Percentiles rank a stretch among this genome's conserved stretches.
These are phyloP conservation scores for Acanthochlamys bracteata DNA, from an alignment of 106 monocot species.

Conservation along the genomic window DNA sequence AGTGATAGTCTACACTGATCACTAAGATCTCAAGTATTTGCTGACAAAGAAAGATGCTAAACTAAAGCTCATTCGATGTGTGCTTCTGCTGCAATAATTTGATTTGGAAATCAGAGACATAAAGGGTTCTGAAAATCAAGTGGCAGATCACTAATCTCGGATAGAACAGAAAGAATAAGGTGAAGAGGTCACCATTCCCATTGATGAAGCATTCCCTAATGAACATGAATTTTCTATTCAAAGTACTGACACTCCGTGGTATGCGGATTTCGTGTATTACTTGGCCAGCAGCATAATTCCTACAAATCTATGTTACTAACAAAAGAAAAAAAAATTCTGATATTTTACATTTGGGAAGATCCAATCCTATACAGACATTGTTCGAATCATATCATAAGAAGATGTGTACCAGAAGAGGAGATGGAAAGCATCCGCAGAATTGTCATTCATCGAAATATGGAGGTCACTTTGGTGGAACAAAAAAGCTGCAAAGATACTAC, in stretches of 20 bases:
- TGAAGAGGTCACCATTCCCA: background rate
- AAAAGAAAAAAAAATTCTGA: slow-evolving; percentile 1
- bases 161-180: background rate
- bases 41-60: background rate
- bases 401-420: slow-evolving; percentile 4
- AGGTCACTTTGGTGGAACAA: background rate
- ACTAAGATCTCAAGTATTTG: background rate
- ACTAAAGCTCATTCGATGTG: background rate
- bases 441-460: background rate
- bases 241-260: background rate
- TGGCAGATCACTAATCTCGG: slow-evolving; percentile 3
- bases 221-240: background rate
- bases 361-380: background rate
- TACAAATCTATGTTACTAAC: background rate
- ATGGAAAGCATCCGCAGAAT: background rate
- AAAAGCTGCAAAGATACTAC: background rate
- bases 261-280: slow-evolving; percentile 1
- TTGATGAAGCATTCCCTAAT: slow-evolving; percentile 3
- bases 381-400: background rate
- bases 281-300: background rate
- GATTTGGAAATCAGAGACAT: background rate
- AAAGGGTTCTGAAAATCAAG: slow-evolving; percentile 2
- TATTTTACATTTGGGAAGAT: background rate
- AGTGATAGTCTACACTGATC: slow-evolving; percentile 15
- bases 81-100: background rate